Conservation (phyloP, 345 rosid genomes). For the Clarkia xantiana region DNA sequence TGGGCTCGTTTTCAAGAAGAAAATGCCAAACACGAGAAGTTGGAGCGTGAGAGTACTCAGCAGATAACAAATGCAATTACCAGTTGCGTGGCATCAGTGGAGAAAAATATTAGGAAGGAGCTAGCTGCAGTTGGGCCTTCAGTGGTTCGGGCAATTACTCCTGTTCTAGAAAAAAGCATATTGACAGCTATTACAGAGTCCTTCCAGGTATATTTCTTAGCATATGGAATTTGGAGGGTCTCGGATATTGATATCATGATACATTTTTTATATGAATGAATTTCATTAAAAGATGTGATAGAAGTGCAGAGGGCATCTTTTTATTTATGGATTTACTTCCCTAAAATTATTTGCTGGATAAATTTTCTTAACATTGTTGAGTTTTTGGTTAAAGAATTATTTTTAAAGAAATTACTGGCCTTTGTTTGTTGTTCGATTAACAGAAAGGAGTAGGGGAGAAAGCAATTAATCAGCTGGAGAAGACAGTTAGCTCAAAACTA, state of each 20-base stretch:
- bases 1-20: conserved; percentile 81
- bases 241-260: too few species aligned
- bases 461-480: conserved; percentile 75
- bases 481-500: conserved; percentile 64
- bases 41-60: conserved; percentile 38
- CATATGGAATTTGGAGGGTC: not conserved
- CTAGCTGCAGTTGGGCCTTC: conserved; percentile 35
- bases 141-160: conserved; percentile 40
- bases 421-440: conserved; percentile 9
- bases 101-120: conserved; percentile 62
- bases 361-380: too few species aligned
- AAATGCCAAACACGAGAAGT: conserved; percentile 48
- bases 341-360: too few species aligned
- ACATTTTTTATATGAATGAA: too few species aligned
- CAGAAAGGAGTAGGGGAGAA: conserved; percentile 89
- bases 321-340: too few species aligned
- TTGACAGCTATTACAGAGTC: conserved; percentile 54
- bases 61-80: conserved; percentile 39
- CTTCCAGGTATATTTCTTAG: conserved; percentile 48
- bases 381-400: too few species aligned
- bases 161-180: conserved; percentile 51
- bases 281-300: not conserved
- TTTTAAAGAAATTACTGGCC: conserved; percentile 1
- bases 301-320: not conserved
- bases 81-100: conserved; percentile 35